phyloP scores from a whole-genome alignment of 768 basidiomycete genomes.

The Coprinopsis marcescibilis region DNA sequence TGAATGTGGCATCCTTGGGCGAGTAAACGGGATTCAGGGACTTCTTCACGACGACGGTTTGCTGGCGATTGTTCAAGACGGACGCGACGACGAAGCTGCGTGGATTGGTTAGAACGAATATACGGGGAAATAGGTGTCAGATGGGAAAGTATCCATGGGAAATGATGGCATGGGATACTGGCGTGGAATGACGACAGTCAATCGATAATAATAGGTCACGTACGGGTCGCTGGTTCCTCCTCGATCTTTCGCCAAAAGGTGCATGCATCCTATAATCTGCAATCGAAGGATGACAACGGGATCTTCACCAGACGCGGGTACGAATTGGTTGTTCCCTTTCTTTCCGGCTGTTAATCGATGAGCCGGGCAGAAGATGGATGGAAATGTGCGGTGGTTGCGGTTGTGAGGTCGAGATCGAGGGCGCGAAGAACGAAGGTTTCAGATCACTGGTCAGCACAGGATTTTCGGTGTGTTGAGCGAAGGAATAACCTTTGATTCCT shows the following conservation, averaged over 20 bases:
- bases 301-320: slow-evolving; percentile 52
- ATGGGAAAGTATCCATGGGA: background rate
- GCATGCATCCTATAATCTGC: slow-evolving; percentile 59
- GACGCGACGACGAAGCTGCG: slow-evolving; percentile 67
- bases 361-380: too few species aligned
- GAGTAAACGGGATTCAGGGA: slow-evolving; percentile 62
- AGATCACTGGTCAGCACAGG: too few species aligned
- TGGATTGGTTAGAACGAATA: background rate
- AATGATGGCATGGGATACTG: background rate
- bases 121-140: background rate
- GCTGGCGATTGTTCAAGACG: slow-evolving; percentile 49
- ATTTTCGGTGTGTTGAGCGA: too few species aligned
- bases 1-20: slow-evolving; percentile 76
- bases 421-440: too few species aligned
- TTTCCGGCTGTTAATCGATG: too few species aligned
- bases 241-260: slow-evolving; percentile 58
- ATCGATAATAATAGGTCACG: background rate
- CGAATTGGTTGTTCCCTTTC: too few species aligned
- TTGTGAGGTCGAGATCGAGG: too few species aligned
- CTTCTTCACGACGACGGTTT: slow-evolving; percentile 74
- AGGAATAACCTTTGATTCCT: too few species aligned
- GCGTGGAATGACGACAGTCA: background rate
- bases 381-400: too few species aligned
- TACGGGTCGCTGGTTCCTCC: slow-evolving; percentile 76
- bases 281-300: slow-evolving; percentile 64